Evolutionary conservation across 305 asterid species (phyloP).

Genomic region (Solanum chacoense): DNA sequence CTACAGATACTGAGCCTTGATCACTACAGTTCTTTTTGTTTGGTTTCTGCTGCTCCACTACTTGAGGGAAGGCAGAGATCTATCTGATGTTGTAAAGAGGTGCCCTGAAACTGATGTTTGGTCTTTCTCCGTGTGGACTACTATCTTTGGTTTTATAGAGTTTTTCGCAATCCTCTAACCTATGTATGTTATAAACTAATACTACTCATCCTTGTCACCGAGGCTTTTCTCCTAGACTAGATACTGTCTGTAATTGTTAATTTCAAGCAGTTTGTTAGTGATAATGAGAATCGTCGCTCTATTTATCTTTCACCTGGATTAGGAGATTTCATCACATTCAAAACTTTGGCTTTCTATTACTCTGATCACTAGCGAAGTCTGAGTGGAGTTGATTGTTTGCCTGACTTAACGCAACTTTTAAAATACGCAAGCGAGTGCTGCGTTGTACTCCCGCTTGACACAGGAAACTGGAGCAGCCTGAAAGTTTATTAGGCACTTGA

Average conservation of each 20-base stretch:
- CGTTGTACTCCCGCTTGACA: neutral
- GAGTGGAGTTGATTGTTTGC: neutral
- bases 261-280: neutral
- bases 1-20: conserved; percentile 35
- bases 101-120: neutral
- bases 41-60: neutral
- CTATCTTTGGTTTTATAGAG: neutral
- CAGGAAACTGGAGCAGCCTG: neutral
- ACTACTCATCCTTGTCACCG: neutral
- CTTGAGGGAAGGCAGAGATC: neutral
- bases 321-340: neutral
- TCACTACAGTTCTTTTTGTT: neutral
- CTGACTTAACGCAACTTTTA: neutral
- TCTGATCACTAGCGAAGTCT: neutral
- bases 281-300: neutral
- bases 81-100: conserved; percentile 10
- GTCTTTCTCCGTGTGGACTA: neutral
- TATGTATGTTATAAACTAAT: neutral
- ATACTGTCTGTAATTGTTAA: neutral
- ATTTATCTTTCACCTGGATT: neutral
- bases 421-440: neutral
- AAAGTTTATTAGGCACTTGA: neutral
- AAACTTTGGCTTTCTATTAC: neutral
- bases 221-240: neutral
- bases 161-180: neutral